Evolutionary conservation across 2,329 filamentous ascomycete species (phyloP).

Genomic region (Triangularia setosa): DNA sequence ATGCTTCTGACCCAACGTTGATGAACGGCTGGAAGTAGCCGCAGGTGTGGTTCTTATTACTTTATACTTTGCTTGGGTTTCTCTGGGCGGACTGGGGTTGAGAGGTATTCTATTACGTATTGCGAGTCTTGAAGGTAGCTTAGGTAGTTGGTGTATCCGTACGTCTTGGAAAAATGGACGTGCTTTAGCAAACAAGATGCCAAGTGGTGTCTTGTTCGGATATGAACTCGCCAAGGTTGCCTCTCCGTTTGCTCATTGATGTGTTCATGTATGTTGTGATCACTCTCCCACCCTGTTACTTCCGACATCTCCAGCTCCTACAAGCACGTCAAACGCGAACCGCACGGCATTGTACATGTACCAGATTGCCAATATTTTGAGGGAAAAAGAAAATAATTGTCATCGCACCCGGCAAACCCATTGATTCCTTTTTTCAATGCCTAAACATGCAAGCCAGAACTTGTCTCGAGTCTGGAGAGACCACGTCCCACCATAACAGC

Average conservation of each 20-base stretch:
- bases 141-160: neutral
- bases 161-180: neutral
- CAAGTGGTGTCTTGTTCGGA: neutral
- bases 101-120: neutral
- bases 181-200: neutral
- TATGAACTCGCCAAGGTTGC: neutral
- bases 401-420: conserved; percentile 30
- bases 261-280: neutral
- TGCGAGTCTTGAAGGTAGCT: neutral
- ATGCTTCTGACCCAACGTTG: conserved; percentile 55
- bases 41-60: neutral
- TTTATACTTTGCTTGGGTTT: neutral
- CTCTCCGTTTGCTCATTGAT: neutral
- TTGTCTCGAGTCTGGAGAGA: conserved; percentile 26
- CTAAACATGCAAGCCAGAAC: conserved; percentile 44
- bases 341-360: neutral
- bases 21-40: neutral
- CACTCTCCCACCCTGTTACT: neutral
- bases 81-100: neutral
- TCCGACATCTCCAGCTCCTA: neutral
- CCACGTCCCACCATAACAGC: conserved; percentile 18
- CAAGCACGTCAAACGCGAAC: neutral
- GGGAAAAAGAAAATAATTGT: conserved; percentile 13
- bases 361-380: neutral
- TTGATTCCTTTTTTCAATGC: conserved; percentile 54